A percentile compares a stretch with the other conserved stretches of the same genome.
phyloP scores from a whole-genome alignment of 108 stramenopile species.

The Hondaea fermentalgiana region DNA sequence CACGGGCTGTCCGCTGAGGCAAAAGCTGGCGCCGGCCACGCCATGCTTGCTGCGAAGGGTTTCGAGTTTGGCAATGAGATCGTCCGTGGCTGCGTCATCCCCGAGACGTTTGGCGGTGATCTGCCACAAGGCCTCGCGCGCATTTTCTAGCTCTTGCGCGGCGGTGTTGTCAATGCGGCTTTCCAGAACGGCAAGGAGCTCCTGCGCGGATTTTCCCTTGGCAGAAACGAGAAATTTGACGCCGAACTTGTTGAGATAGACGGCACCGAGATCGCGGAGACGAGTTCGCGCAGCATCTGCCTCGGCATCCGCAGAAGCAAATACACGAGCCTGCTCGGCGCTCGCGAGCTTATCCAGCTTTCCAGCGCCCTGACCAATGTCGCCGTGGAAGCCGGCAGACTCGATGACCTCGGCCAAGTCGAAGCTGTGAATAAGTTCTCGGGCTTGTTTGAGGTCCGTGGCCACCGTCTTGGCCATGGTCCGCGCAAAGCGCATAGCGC shows the following conservation, averaged over 20 bases:
- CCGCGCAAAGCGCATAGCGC: not conserved
- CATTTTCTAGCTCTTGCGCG: not conserved
- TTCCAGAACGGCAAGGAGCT: not conserved
- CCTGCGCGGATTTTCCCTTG: not conserved
- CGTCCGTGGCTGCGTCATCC: not conserved
- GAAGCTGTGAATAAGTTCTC: not conserved
- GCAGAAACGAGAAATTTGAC: slow-evolving; percentile 11
- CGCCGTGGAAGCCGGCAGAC: not conserved
- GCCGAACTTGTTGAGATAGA: not conserved
- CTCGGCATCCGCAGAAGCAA: not conserved
- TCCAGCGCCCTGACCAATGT: not conserved
- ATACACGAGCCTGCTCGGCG: not conserved
- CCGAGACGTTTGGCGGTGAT: not conserved
- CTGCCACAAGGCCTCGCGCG: not conserved
- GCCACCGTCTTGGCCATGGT: not conserved
- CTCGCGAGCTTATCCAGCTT: slow-evolving; percentile 1
- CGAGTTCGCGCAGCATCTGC: not conserved
- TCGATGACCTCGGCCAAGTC: not conserved
- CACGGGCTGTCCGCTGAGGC: not conserved
- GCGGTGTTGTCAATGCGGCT: not conserved
- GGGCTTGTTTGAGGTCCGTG: not conserved
- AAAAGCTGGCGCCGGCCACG: not conserved
- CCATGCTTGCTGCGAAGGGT: not conserved
- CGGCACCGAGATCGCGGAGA: not conserved
- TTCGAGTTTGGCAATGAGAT: not conserved